phyloP scores from a whole-genome alignment of 306 rosid species.

The Rubus idaeus region DNA sequence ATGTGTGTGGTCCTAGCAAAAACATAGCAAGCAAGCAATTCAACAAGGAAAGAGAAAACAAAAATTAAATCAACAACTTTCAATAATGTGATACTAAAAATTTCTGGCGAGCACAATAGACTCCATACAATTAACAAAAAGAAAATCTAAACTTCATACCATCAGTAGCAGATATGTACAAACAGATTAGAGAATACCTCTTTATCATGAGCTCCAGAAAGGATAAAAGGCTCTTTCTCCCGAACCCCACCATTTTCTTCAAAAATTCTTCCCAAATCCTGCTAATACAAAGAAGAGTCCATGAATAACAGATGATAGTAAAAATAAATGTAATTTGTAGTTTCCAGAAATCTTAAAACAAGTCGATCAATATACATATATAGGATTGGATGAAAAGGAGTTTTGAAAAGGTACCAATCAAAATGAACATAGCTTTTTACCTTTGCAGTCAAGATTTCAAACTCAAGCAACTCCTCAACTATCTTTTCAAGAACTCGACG shows the following conservation, averaged over 20 bases:
- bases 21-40: background rate
- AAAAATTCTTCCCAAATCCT: slow-evolving; percentile 79
- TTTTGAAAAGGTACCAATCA: slow-evolving; percentile 13
- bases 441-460: slow-evolving; percentile 87
- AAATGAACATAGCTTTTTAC: slow-evolving; percentile 33
- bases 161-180: background rate
- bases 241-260: slow-evolving; percentile 54
- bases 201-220: slow-evolving; percentile 46
- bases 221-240: slow-evolving; percentile 89
- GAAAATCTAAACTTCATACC: background rate
- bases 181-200: slow-evolving; percentile 51
- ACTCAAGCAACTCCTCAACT: slow-evolving; percentile 81
- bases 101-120: background rate
- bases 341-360: background rate
- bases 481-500: slow-evolving; percentile 77
- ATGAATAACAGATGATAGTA: slow-evolving; percentile 5
- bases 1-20: background rate
- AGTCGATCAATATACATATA: slow-evolving; percentile 6
- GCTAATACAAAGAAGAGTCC: slow-evolving; percentile 23
- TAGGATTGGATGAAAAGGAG: background rate
- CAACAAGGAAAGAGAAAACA: background rate
- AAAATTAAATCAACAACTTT: background rate
- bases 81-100: background rate
- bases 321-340: slow-evolving; percentile 4
- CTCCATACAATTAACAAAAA: background rate